Evolutionary conservation across 2,329 filamentous ascomycete species (phyloP), one percentile per base, ranked within the genome.

Genomic region (Mycogone perniciosa): DNA sequence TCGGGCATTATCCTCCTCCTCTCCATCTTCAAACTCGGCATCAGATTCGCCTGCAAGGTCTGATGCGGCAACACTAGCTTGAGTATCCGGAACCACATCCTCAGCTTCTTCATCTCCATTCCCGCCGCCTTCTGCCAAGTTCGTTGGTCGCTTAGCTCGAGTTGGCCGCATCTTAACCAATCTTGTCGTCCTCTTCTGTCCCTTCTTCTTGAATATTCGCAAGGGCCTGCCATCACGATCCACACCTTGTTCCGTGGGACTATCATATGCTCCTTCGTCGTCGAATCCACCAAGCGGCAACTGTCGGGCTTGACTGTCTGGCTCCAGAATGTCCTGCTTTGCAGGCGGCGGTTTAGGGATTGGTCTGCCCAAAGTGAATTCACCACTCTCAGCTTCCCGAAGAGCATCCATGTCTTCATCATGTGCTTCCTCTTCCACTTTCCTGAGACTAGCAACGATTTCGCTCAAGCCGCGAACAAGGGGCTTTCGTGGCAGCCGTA

Each of bases 131-230:
- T 60, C 63, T 4, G 56, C 51, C 4, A 60, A 55, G 31, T 63
- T 58, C 11, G 65, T 56, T 26, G 77, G 74, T 35, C 81, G 75
- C 60, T 76, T 77, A 6, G 65, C 63, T 50, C 71, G 64, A 1
- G 68, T 76, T 2, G 80, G 81, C 55, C 71, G 75, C 71, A 86
- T 88, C 53, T 84, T 89, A 50, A 80, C 76, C 44, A 76, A 73
- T 55, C 84, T 76, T 3, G 88, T 92, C 50, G 87, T 89, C 54
- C 88, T 76, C 73, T 93, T 93, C 64, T 88, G 79, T 0, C 87
- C 88, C 72, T 88, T 88, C 77, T 93, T 93, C 75, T 91, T 92
- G 73, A 79, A 92, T 1, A 80, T 68, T 48, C 76, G 80, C 35
- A 82, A 64, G 2, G 82, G 82, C 55, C 79, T 74, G 2, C 82